Base-by-base conservation (phyloP, 208 protist genomes). In the Trypanosoma grayi region DNA sequence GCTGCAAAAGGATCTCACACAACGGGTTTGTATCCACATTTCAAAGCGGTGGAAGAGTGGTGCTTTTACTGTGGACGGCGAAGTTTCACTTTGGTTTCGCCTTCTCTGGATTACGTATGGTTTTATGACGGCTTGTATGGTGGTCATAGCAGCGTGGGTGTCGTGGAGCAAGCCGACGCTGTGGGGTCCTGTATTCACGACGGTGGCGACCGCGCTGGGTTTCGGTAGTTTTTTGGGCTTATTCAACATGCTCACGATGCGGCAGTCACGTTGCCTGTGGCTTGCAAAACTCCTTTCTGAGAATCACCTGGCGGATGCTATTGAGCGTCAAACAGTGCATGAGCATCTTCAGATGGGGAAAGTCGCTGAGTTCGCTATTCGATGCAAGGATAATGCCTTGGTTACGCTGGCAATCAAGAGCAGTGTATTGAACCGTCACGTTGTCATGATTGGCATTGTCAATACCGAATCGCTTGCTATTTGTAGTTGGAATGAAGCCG, bases 401-500 rank as follows among this genome's bases (percentile, higher is more conserved):
- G 33, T 53, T 13, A 59, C 24, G 24, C 46, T 73, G 8, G 48
- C 51, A 10, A 43, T 74, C 3, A 59, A 36, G 1, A 46, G 58
- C 1, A 46, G 41, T 25, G 33, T 73, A 31, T 59, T 73, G 24
- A 70, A 73, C 43, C 59, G 54, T 11, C 66, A 73, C 24, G 46
- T 78, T 30, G 59, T 73, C 11, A 57, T 78, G 58, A 78, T 78
- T 45, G 73, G 73, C 34, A 61, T 78, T 60, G 64, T 56, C 4
- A 52, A 78, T 41, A 50, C 60, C 10, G 41, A 50, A 18, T 48
- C 59, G 18, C 55, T 77, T 22, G 47, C 54, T 0, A 73, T 78
- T 43, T 73, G 65, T 54, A 73, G 66, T 52, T 78, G 73, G 73
- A 78, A 78, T 60, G 37, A 63, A 13, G 59, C 60, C 33, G 73